phyloP scores from a whole-genome alignment of 129 eudicot species.

The Lactuca saligna region DNA sequence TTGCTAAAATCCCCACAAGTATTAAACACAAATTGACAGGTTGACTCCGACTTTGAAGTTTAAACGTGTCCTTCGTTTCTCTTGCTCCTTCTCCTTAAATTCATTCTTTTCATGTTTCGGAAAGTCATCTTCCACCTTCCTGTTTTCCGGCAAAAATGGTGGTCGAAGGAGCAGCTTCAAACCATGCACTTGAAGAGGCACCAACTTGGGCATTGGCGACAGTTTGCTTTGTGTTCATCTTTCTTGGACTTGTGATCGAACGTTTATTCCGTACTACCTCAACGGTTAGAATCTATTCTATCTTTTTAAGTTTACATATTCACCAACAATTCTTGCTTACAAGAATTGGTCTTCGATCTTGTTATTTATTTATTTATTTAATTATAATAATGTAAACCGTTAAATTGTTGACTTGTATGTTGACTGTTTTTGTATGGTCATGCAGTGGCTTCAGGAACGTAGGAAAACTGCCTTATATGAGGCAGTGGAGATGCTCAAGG shows the following conservation, averaged over 20 bases:
- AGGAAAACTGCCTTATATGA: conserved; percentile 43
- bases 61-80: conserved; percentile 1
- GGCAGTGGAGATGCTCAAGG: conserved; percentile 47
- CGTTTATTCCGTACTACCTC: conserved; percentile 20
- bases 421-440: neutral
- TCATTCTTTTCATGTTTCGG: neutral
- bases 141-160: conserved; percentile 17
- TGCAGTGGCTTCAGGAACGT: conserved; percentile 47
- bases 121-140: conserved; percentile 6
- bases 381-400: neutral
- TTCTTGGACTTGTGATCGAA: conserved; percentile 31
- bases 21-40: conserved; percentile 15
- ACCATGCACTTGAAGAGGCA: conserved; percentile 9
- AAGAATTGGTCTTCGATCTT: neutral
- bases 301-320: neutral
- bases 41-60: conserved; percentile 34
- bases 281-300: neutral
- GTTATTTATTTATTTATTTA: neutral
- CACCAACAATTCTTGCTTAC: neutral
- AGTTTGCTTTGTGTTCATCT: conserved; percentile 33
- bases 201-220: conserved; percentile 41
- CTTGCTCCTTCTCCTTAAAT: neutral
- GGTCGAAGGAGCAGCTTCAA: conserved; percentile 10
- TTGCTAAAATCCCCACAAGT: conserved; percentile 21
- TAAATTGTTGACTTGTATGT: conserved; percentile 6